Percentiles rank a stretch among this genome's conserved stretches.
Conservation (phyloP, 2,329 filamentous ascomycete species). For the Zymoseptoria brevis region DNA sequence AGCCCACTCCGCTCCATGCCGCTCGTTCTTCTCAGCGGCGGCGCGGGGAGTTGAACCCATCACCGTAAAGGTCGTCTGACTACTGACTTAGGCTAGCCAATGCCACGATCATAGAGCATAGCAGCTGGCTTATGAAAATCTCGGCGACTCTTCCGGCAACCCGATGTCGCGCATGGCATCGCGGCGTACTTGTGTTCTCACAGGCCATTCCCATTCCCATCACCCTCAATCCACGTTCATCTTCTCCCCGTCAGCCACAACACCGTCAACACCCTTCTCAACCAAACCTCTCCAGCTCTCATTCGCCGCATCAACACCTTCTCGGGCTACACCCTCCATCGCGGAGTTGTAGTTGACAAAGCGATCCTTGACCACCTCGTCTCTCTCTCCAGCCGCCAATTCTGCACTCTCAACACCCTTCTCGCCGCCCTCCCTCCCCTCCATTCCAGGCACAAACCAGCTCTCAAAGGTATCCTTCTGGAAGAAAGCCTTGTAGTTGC, state of each 20-base stretch:
- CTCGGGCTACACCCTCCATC: conserved; percentile 40
- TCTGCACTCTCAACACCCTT: conserved; percentile 29
- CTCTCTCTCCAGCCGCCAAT: conserved; percentile 28
- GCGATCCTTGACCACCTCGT: conserved; percentile 33
- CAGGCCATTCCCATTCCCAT: background rate
- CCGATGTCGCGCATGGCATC: background rate
- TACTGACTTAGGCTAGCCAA: too few relatives aligned
- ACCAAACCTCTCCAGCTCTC: conserved; percentile 20
- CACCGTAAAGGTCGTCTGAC: background rate
- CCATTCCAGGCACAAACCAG: conserved; percentile 31
- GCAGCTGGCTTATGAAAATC: too few relatives aligned
- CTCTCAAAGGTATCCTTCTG: conserved; percentile 36
- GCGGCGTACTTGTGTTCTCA: background rate
- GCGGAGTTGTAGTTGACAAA: conserved; percentile 38
- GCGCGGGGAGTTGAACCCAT: background rate
- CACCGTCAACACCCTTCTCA: conserved; percentile 11
- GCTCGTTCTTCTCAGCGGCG: background rate
- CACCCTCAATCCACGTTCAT: conserved; percentile 19
- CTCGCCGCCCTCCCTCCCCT: conserved; percentile 28
- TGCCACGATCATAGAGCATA: too few relatives aligned
- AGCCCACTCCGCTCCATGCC: background rate
- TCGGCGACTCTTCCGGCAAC: background rate
- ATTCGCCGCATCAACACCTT: conserved; percentile 41
- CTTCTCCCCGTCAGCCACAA: conserved; percentile 15
- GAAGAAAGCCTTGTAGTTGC: conserved; percentile 38